These are phyloP conservation scores for Hortiboletus rubellus DNA, from an alignment of 1,284 basidiomycete genomes.

Conservation along the genomic window DNA sequence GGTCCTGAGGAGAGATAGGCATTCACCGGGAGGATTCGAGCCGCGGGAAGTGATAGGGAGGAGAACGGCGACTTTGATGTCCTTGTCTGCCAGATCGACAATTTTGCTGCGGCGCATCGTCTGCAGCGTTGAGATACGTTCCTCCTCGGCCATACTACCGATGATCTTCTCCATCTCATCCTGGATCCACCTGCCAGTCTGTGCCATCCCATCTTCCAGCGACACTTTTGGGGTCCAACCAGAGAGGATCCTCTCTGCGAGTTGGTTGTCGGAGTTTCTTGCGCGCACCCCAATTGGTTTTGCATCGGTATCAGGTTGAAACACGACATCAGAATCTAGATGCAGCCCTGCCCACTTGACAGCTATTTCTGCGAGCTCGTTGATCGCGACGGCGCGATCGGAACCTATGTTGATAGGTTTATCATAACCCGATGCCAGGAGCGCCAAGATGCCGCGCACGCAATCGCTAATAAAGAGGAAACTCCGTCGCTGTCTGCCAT, in stretches of 20 bases:
- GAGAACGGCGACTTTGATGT: slow-evolving; percentile 49
- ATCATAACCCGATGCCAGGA: slow-evolving; percentile 40
- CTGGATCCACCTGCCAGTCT: slow-evolving; percentile 50
- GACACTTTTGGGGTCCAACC: slow-evolving; percentile 44
- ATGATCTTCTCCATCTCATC: slow-evolving; percentile 36
- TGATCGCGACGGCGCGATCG: slow-evolving; percentile 44
- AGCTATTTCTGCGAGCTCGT: slow-evolving; percentile 46
- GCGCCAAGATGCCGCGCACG: slow-evolving; percentile 47
- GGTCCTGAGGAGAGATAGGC: slow-evolving; percentile 41
- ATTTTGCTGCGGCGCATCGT: slow-evolving; percentile 37
- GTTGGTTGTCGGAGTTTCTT: slow-evolving; percentile 53
- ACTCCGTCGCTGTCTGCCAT: slow-evolving; percentile 52
- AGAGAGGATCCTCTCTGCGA: slow-evolving; percentile 33
- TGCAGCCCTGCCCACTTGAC: slow-evolving; percentile 37
- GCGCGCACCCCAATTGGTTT: slow-evolving; percentile 51
- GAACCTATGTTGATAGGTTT: slow-evolving; percentile 55
- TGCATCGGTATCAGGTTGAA: slow-evolving; percentile 27
- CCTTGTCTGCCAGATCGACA: slow-evolving; percentile 39
- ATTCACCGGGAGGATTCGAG: slow-evolving; percentile 34
- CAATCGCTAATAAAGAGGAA: slow-evolving; percentile 58
- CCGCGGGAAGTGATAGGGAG: slow-evolving; percentile 59
- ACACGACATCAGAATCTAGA: slow-evolving; percentile 25
- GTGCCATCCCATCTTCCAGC: slow-evolving; percentile 47
- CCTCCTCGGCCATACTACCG: slow-evolving; percentile 3
- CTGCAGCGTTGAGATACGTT: slow-evolving; percentile 19